A percentile compares a stretch with the other conserved stretches of the same genome.
phyloP scores from a whole-genome alignment of 176 grass and related monocot species.

The Triticum dicoccoides region DNA sequence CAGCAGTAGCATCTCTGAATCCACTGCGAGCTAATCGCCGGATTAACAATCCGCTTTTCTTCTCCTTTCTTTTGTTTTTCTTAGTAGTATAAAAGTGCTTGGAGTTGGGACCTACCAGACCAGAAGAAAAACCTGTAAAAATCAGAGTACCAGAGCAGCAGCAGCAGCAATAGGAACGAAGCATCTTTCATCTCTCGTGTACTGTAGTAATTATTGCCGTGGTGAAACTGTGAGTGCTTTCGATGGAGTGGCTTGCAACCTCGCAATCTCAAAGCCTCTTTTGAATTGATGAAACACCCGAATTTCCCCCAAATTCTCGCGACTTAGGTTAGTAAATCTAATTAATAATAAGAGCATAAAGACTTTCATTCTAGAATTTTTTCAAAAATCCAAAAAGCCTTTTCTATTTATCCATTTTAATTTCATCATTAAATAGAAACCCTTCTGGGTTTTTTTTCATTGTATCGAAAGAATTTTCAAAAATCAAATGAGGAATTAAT shows the following conservation, averaged over 20 bases:
- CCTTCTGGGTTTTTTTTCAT: too few species aligned
- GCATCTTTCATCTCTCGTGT: constrained; percentile 26
- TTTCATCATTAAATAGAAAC: too few species aligned
- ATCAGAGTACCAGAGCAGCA: constrained; percentile 50
- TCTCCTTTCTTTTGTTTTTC: not conserved
- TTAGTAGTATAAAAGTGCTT: constrained; percentile 40
- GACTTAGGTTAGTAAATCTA: not conserved
- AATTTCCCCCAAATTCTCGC: not conserved
- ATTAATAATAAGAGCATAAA: too few species aligned
- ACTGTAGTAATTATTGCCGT: not conserved
- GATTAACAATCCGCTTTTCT: constrained; percentile 1
- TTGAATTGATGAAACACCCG: not conserved
- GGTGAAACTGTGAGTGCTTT: constrained; percentile 11
- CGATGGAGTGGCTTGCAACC: not conserved
- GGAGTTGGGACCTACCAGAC: constrained; percentile 21
- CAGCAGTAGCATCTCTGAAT: constrained; percentile 45
- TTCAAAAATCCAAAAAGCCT: too few species aligned
- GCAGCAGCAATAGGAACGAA: constrained; percentile 7
- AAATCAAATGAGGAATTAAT: too few species aligned
- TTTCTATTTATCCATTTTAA: too few species aligned
- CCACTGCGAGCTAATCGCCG: constrained; percentile 22
- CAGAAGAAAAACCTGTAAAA: constrained; percentile 40
- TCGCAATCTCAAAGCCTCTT: not conserved
- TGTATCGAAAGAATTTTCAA: too few species aligned
- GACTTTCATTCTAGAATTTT: too few species aligned